Conservation (phyloP, 768 basidiomycete genomes). For the Dictyophora rubrovolvata region DNA sequence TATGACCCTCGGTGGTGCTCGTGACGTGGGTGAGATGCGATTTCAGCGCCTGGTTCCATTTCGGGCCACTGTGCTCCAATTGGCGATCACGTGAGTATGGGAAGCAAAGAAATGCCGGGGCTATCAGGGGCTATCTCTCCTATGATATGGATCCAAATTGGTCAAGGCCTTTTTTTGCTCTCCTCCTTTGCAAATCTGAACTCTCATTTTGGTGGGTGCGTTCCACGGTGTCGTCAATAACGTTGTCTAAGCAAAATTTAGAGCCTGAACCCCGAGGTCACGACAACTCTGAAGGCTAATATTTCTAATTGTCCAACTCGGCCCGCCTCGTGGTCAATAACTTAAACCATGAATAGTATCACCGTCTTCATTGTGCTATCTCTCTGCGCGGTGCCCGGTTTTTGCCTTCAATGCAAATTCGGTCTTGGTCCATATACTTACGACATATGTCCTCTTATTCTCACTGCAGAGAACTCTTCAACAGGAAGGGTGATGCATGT, state of each 20-base stretch:
- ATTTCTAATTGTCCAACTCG: not conserved
- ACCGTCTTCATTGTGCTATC: not conserved
- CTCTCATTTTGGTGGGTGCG: not conserved
- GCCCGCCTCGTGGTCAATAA: not conserved
- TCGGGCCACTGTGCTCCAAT: not conserved
- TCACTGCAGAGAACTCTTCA: not conserved
- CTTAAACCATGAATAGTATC: not conserved
- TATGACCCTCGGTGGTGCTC: too few relatives aligned
- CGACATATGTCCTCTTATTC: conserved; percentile 2
- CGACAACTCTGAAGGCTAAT: not conserved
- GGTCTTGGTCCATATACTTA: conserved; percentile 1
- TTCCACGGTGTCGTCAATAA: not conserved
- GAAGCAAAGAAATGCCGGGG: not conserved
- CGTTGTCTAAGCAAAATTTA: not conserved
- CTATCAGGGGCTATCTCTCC: not conserved
- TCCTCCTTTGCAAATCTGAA: not conserved
- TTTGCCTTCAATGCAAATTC: conserved; percentile 3
- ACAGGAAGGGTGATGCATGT: not conserved
- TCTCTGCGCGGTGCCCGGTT: not conserved
- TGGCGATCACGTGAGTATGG: not conserved
- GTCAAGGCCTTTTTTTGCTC: not conserved
- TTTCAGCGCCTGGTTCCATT: too few relatives aligned
- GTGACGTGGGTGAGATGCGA: too few relatives aligned
- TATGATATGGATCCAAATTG: not conserved
- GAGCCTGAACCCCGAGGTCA: not conserved